Evolutionary conservation across 352 stramenopile species (phyloP).

Genomic region (Bremia lactucae): DNA sequence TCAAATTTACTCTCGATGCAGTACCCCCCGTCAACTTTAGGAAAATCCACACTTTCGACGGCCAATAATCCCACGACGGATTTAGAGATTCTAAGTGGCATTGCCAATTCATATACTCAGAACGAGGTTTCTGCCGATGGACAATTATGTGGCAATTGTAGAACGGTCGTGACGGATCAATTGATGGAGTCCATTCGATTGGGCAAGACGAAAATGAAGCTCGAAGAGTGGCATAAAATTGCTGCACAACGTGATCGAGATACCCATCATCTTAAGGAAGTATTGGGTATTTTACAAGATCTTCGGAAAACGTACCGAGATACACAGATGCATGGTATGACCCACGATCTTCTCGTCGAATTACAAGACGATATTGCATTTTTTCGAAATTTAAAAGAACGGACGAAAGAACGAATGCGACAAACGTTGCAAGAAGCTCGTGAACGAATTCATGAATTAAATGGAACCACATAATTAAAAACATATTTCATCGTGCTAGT

Average conservation of each 20-base stretch:
- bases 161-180: conserved; percentile 56
- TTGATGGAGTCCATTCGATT: conserved; percentile 71
- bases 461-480: conserved; percentile 17
- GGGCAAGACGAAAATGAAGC: conserved; percentile 55
- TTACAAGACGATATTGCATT: conserved; percentile 65
- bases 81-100: conserved; percentile 76
- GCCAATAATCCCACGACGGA: conserved; percentile 36
- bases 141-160: conserved; percentile 51
- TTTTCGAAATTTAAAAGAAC: conserved; percentile 56
- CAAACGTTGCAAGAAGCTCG: conserved; percentile 39
- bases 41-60: conserved; percentile 7
- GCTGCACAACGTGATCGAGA: conserved; percentile 56
- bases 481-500: neutral
- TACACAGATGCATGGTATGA: conserved; percentile 32
- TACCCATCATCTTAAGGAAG: conserved; percentile 51
- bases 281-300: conserved; percentile 35
- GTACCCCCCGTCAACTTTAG: conserved; percentile 25
- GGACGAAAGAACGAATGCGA: conserved; percentile 58
- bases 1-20: conserved; percentile 47
- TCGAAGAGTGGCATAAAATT: conserved; percentile 38
- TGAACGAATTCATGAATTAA: conserved; percentile 19
- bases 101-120: conserved; percentile 72
- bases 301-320: conserved; percentile 45
- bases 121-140: conserved; percentile 30
- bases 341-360: conserved; percentile 48